Evolutionary conservation across 768 basidiomycete genomes (phyloP), one percentile per base, ranked within the genome.

Genomic region (Pisolithus sp.): DNA sequence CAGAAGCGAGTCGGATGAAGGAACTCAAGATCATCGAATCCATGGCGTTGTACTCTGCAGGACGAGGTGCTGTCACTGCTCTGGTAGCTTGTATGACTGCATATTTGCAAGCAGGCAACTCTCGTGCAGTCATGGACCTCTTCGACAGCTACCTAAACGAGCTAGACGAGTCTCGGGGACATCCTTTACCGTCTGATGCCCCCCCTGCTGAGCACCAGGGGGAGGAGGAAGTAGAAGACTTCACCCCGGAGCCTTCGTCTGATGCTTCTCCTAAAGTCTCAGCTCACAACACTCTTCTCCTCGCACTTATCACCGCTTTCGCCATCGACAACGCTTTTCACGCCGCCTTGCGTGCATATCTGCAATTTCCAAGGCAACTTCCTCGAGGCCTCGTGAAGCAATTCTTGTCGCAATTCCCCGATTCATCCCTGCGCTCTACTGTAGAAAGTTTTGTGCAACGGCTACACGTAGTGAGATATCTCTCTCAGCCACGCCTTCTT

Each of bases 251-350:
- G 49, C 56, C 59, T 37, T 54, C 65, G 18, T 43, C 57, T 21
- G 53, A 57, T 36, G 51, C 56, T 4, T 46, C 50, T 51, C 21
- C 53, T 46, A 52, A 56, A 53, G 39, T 47, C 21, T 30, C 41
- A 12, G 55, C 54, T 9, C 62, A 59, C 2, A 50, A 71, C 57
- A 48, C 72, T n/a, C 53, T 83, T 30, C 66, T 85, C 23, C 71
- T 85, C 30, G 73, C 73, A 10, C 81, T 73, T 6, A 67, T 80
- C n/a, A 71, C 79, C 20, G 89, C 89, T 15, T 69, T 81, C 62
- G 82, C 83, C 4, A 75, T 81, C 62, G 66, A 71, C 28, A 69
- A 79, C 59, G 71, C 75, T n/a, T 87, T 89, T 57, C 59, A 67
- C n/a, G 72, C 64, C 30, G 84, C 86, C 3, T 60, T 88, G 44